Evolutionary conservation across 352 stramenopile species (phyloP).

Genomic region (Phytophthora sojae): DNA sequence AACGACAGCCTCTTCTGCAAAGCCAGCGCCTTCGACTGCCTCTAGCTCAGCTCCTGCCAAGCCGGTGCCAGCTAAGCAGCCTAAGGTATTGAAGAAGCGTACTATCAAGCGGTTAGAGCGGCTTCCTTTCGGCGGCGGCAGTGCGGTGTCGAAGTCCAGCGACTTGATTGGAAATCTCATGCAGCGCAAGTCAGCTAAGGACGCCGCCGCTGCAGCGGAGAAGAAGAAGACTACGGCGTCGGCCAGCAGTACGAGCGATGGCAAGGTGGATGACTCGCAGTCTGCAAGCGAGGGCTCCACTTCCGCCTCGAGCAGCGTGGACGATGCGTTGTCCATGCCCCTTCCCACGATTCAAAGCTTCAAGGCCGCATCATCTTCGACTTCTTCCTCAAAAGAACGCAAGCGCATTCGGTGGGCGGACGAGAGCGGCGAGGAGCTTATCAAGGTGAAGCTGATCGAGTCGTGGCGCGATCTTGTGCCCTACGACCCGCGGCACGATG

Average conservation of each 20-base stretch:
- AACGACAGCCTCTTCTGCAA: conserved; percentile 26
- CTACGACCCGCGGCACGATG: conserved; percentile 60
- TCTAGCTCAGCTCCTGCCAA: conserved; percentile 19
- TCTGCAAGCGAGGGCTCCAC: conserved; percentile 28
- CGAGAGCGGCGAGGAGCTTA: conserved; percentile 75
- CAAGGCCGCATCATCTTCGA: conserved; percentile 55
- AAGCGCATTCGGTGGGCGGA: conserved; percentile 88
- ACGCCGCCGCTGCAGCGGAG: conserved; percentile 51
- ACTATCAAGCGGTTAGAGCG: conserved; percentile 84
- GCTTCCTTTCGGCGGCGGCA: conserved; percentile 66
- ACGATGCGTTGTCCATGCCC: conserved; percentile 53
- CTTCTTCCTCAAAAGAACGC: conserved; percentile 39
- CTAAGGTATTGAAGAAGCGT: conserved; percentile 67
- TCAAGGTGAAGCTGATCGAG: conserved; percentile 87
- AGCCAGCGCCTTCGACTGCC: conserved; percentile 25
- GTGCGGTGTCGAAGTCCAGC: conserved; percentile 71
- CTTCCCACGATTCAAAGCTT: conserved; percentile 89
- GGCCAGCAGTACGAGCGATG: conserved; percentile 27
- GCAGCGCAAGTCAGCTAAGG: conserved; percentile 84
- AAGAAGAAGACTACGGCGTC: conserved; percentile 49
- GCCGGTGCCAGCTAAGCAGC: conserved; percentile 31
- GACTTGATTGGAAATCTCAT: conserved; percentile 87
- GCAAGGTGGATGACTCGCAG: conserved; percentile 25
- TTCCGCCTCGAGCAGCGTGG: conserved; percentile 32
- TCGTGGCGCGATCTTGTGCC: conserved; percentile 85